Conservation (phyloP, 306 rosid genomes). For the apple (Malus domestica) region DNA sequence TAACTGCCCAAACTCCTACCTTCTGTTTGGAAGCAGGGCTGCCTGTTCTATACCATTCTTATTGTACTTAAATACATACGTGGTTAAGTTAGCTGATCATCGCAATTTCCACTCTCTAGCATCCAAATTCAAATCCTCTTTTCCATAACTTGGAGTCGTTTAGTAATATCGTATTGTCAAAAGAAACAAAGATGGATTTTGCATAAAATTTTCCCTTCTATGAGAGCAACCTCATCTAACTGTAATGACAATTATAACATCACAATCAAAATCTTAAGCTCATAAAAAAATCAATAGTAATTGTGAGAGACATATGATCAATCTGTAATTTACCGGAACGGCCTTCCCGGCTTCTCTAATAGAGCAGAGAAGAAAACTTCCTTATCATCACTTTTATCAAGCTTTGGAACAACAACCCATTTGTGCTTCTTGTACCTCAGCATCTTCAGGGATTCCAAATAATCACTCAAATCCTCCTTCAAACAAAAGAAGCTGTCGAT, state of each 20-base stretch:
- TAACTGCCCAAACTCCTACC: background rate
- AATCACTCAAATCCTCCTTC: slow-evolving; percentile 59
- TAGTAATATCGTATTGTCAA: background rate
- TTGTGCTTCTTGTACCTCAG: slow-evolving; percentile 57
- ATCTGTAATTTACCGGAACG: slow-evolving; percentile 35
- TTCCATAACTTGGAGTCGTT: background rate
- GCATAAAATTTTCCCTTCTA: background rate
- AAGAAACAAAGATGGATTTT: background rate
- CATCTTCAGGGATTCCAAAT: slow-evolving; percentile 45
- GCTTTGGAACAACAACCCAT: slow-evolving; percentile 68
- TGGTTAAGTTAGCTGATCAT: background rate
- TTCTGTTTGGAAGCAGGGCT: background rate
- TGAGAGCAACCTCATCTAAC: background rate
- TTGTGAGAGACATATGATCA: background rate
- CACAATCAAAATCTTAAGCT: background rate
- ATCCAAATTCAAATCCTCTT: background rate
- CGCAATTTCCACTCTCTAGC: background rate
- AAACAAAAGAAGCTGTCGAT: slow-evolving; percentile 67
- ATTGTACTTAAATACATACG: background rate
- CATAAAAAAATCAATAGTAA: background rate
- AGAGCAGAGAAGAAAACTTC: slow-evolving; percentile 77
- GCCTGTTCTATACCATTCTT: no score
- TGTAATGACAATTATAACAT: background rate
- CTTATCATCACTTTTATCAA: slow-evolving; percentile 54
- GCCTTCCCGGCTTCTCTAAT: slow-evolving; percentile 65